phyloP scores from a whole-genome alignment of 2,329 filamentous ascomycete species.

The Calonectria montana region DNA sequence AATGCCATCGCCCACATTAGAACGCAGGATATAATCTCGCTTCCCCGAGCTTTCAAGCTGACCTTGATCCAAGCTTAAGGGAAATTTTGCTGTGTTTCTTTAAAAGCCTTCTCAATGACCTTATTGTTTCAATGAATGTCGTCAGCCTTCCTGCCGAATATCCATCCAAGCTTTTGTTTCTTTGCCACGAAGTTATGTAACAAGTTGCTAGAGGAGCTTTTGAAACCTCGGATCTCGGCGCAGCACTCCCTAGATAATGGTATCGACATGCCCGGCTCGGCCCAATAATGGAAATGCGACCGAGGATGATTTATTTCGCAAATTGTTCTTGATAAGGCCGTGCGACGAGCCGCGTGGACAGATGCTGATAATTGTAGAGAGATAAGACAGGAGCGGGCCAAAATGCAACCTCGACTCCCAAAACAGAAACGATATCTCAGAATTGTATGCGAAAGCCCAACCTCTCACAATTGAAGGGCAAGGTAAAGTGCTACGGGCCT shows the following conservation, averaged over 20 bases:
- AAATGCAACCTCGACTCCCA: neutral
- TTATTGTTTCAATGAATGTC: neutral
- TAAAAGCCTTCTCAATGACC: neutral
- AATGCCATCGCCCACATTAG: neutral
- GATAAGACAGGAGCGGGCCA: neutral
- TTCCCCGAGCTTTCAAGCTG: neutral
- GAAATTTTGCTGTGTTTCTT: neutral
- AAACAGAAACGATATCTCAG: neutral
- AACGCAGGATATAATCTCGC: neutral
- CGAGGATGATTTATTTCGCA: neutral
- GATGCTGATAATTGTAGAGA: neutral
- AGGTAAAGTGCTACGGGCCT: neutral
- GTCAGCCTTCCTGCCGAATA: neutral
- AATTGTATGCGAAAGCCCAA: neutral
- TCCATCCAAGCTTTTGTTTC: neutral
- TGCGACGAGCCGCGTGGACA: neutral
- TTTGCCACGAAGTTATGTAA: neutral
- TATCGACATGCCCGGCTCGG: too few species aligned
- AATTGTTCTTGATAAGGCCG: neutral
- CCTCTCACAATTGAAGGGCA: neutral
- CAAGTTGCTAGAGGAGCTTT: too few species aligned
- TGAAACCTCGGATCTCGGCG: neutral
- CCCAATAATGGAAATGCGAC: neutral
- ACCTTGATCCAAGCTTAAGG: neutral
- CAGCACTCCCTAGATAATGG: neutral